Conservation (phyloP, 2,329 filamentous ascomycete genomes). For the Trichophyton rubrum region DNA sequence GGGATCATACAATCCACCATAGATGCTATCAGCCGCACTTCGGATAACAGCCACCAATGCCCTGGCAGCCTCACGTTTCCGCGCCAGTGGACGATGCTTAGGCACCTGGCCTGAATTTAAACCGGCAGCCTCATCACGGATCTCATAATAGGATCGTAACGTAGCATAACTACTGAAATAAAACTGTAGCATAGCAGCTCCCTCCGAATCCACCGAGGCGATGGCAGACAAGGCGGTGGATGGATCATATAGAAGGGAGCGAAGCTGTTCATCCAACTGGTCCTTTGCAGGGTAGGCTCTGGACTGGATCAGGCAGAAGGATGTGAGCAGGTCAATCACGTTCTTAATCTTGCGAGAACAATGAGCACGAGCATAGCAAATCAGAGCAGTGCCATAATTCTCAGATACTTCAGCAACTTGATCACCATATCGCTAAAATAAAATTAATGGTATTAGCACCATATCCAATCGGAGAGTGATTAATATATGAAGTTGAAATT, state of each 20-base stretch:
- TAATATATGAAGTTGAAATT: background rate
- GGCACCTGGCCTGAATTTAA: conserved; percentile 29
- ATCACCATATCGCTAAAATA: conserved; percentile 66
- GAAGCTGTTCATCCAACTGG: conserved; percentile 62
- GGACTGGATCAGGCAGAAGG: conserved; percentile 76
- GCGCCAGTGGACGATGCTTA: conserved; percentile 41
- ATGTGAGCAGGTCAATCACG: conserved; percentile 74
- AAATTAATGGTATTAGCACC: conserved; percentile 8
- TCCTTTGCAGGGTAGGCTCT: conserved; percentile 59
- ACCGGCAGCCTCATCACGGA: conserved; percentile 57
- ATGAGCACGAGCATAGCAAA: conserved; percentile 84
- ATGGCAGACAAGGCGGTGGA: conserved; percentile 59
- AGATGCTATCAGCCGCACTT: conserved; percentile 79
- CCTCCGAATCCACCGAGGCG: conserved; percentile 63
- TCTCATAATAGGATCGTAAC: conserved; percentile 75
- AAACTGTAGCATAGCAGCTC: conserved; percentile 69
- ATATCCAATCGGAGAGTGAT: background rate
- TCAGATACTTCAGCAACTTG: conserved; percentile 58
- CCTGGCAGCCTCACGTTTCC: conserved; percentile 57
- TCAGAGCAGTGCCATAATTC: conserved; percentile 71
- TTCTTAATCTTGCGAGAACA: conserved; percentile 66
- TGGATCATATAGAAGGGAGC: conserved; percentile 56
- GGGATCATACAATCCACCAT: conserved; percentile 76
- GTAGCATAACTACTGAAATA: conserved; percentile 89
- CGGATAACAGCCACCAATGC: conserved; percentile 72